Conservation (phyloP, 345 rosid species). For the Lagerstroemia speciosa region DNA sequence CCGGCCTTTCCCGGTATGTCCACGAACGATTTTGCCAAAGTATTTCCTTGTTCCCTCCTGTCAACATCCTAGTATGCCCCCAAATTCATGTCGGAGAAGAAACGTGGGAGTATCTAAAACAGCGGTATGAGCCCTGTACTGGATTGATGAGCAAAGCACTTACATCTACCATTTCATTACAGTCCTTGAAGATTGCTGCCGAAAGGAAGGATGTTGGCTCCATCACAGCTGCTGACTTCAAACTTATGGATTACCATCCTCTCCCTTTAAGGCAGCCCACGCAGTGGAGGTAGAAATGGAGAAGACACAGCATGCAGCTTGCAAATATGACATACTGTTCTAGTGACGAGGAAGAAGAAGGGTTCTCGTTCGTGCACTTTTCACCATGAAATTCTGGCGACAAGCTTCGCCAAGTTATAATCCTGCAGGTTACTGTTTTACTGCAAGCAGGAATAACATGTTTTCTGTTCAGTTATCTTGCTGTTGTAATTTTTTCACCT, state of each 20-base stretch:
- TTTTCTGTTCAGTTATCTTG: no score
- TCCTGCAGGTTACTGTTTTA: no score
- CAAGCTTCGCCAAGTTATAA: no score
- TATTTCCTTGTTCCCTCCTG: neutral
- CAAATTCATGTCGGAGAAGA: no score
- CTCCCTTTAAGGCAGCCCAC: constrained; percentile 21
- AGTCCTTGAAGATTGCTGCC: constrained; percentile 36
- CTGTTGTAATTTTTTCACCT: no score
- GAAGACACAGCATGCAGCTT: neutral
- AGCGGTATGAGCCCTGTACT: neutral
- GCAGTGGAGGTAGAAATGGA: constrained; percentile 2
- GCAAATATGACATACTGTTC: neutral
- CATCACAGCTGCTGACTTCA: constrained; percentile 25
- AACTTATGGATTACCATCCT: constrained; percentile 34
- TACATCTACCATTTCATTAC: neutral
- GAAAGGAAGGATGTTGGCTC: constrained; percentile 31
- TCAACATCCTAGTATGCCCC: neutral
- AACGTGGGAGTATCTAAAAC: no score
- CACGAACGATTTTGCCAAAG: neutral
- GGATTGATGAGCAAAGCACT: neutral
- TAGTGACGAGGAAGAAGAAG: no score
- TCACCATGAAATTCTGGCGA: no score
- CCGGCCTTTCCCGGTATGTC: constrained; percentile 35
- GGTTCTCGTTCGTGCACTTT: no score
- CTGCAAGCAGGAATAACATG: no score